These are phyloP conservation scores for Themeda triandra DNA, from an alignment of 176 grass and related monocot species.

Conservation along the genomic window DNA sequence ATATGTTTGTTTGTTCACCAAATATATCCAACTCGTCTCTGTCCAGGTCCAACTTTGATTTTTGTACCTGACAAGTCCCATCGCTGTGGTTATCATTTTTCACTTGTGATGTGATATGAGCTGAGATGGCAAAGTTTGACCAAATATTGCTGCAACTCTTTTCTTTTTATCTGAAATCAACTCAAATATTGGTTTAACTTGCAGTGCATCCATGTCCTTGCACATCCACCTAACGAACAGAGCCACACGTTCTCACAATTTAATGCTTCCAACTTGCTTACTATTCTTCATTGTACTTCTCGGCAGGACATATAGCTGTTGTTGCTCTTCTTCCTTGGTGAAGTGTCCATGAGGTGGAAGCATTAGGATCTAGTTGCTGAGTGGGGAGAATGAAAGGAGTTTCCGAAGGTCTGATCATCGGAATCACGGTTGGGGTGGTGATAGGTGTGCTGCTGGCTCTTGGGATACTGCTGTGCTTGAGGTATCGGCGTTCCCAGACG, in stretches of 20 bases:
- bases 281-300: conserved; percentile 33
- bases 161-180: not conserved
- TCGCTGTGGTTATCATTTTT: not conserved
- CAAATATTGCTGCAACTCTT: not conserved
- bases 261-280: conserved; percentile 4
- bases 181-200: not conserved
- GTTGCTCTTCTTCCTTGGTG: not conserved
- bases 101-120: conserved; percentile 21
- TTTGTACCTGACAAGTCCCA: conserved; percentile 7
- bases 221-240: conserved; percentile 4
- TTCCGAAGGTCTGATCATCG: conserved; percentile 68
- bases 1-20: conserved; percentile 29
- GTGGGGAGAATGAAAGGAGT: conserved; percentile 49
- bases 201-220: not conserved
- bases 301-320: conserved; percentile 20
- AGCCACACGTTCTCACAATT: conserved; percentile 7
- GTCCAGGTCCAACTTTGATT: not conserved
- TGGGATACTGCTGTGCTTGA: conserved; percentile 63
- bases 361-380: conserved; percentile 4
- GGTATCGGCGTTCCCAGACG: conserved; percentile 44
- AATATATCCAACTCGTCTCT: conserved; percentile 19
- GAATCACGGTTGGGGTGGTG: conserved; percentile 63
- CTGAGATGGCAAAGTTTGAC: conserved; percentile 33
- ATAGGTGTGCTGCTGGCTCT: conserved; percentile 77
- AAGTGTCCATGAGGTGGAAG: conserved; percentile 42